Percentiles rank a stretch among this genome's conserved stretches.
Conservation (phyloP, 139 green algal genomes). For the Microglena sp. region DNA sequence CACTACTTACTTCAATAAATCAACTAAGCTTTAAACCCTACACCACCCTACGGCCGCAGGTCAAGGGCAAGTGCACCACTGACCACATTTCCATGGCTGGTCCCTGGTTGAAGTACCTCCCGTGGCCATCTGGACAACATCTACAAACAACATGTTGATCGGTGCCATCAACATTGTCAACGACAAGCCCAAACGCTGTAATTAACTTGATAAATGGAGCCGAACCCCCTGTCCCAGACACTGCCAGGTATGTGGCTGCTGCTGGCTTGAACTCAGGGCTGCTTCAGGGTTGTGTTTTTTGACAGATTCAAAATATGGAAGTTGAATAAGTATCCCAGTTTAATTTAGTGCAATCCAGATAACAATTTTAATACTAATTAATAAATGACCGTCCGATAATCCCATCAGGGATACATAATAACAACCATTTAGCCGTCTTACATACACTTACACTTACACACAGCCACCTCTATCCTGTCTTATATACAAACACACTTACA, state of each 20-base stretch:
- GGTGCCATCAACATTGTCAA: conserved; percentile 87
- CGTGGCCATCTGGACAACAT: conserved; percentile 96
- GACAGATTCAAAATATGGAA: too few relatives aligned
- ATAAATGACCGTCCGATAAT: too few relatives aligned
- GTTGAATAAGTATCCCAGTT: too few relatives aligned
- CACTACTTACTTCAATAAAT: too few relatives aligned
- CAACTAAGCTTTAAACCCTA: too few relatives aligned
- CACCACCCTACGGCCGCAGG: too few relatives aligned
- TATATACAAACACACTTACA: background rate
- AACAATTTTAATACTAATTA: too few relatives aligned
- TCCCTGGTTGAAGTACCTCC: conserved; percentile 96
- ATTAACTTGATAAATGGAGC: conserved; percentile 38
- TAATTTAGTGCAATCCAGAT: too few relatives aligned
- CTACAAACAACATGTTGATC: conserved; percentile 96
- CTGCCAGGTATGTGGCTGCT: conserved; percentile 31
- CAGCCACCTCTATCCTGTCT: background rate
- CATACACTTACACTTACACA: background rate
- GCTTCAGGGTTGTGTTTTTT: too few relatives aligned
- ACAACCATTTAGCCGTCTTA: too few relatives aligned
- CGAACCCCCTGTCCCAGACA: conserved; percentile 46
- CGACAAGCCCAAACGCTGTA: conserved; percentile 52
- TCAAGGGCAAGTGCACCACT: conserved; percentile 96
- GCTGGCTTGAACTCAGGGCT: too few relatives aligned
- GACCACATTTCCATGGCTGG: conserved; percentile 97
- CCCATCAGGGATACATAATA: too few relatives aligned